These are phyloP conservation scores for Candida verbasci DNA, from an alignment of 805 yeast genomes.

Conservation along the genomic window DNA sequence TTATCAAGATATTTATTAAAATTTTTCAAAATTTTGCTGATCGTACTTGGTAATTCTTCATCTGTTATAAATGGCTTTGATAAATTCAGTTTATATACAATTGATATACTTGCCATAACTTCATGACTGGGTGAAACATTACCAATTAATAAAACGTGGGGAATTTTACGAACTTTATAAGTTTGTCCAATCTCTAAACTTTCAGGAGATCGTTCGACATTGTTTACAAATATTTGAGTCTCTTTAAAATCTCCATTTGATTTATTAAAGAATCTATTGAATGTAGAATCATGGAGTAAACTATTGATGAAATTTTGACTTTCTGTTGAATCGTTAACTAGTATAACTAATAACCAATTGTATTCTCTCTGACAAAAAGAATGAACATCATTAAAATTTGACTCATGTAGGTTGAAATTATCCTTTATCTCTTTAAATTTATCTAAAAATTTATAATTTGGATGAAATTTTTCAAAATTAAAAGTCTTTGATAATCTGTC, in stretches of 20 bases:
- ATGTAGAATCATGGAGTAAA: slow-evolving; percentile 13
- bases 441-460: slow-evolving; percentile 12
- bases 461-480: slow-evolving; percentile 22
- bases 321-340: slow-evolving; percentile 23
- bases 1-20: slow-evolving; percentile 21
- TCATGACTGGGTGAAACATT: slow-evolving; percentile 33
- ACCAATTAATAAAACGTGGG: slow-evolving; percentile 35
- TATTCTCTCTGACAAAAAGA: slow-evolving; percentile 23
- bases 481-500: slow-evolving; percentile 22
- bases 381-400: slow-evolving; percentile 28
- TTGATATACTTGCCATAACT: slow-evolving; percentile 36
- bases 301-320: slow-evolving; percentile 14
- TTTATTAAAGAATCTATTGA: slow-evolving; percentile 22
- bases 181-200: slow-evolving; percentile 32
- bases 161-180: slow-evolving; percentile 25
- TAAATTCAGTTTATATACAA: slow-evolving; percentile 29
- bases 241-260: slow-evolving; percentile 25
- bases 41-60: slow-evolving; percentile 17
- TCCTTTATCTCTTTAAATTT: background rate
- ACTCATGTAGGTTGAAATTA: slow-evolving; percentile 11
- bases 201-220: slow-evolving; percentile 31
- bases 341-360: slow-evolving; percentile 30
- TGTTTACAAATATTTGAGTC: slow-evolving; percentile 24
- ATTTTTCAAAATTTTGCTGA: slow-evolving; percentile 21
- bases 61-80: slow-evolving; percentile 13